phyloP scores from a whole-genome alignment of 371 early-diverging fungal species.

The Sporodiniella umbellata region DNA sequence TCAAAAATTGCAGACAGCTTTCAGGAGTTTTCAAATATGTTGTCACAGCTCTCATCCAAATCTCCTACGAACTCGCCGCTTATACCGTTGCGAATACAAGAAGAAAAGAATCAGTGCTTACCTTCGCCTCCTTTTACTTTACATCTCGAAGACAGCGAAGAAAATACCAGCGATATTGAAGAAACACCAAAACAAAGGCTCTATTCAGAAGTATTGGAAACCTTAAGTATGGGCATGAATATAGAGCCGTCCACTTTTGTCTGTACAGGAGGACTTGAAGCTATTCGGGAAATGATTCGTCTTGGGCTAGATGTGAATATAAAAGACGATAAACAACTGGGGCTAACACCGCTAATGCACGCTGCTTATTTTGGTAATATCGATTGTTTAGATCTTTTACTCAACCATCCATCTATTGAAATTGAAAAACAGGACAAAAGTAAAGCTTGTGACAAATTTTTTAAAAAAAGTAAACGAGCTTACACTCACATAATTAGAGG shows the following conservation, averaged over 20 bases:
- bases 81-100: neutral
- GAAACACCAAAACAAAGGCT: neutral
- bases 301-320: constrained; percentile 3
- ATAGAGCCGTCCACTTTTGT: constrained; percentile 14
- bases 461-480: constrained; percentile 3
- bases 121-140: neutral
- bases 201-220: neutral
- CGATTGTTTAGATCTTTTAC: constrained; percentile 10
- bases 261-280: constrained; percentile 17
- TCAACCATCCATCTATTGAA: constrained; percentile 5
- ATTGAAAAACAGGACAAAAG: constrained; percentile 24
- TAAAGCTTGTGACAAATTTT: constrained; percentile 1
- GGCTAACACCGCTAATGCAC: constrained; percentile 18
- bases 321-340: constrained; percentile 6
- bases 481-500: constrained; percentile 43
- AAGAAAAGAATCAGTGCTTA: neutral
- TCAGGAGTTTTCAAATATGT: constrained; percentile 39
- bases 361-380: constrained; percentile 21
- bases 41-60: constrained; percentile 24
- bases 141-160: neutral
- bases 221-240: constrained; percentile 6
- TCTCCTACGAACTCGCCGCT: too few relatives aligned
- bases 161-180: neutral
- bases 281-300: constrained; percentile 9
- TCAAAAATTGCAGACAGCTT: constrained; percentile 41